Base-by-base conservation (phyloP, 2,329 filamentous ascomycete genomes). In the Cercospora sp. region DNA sequence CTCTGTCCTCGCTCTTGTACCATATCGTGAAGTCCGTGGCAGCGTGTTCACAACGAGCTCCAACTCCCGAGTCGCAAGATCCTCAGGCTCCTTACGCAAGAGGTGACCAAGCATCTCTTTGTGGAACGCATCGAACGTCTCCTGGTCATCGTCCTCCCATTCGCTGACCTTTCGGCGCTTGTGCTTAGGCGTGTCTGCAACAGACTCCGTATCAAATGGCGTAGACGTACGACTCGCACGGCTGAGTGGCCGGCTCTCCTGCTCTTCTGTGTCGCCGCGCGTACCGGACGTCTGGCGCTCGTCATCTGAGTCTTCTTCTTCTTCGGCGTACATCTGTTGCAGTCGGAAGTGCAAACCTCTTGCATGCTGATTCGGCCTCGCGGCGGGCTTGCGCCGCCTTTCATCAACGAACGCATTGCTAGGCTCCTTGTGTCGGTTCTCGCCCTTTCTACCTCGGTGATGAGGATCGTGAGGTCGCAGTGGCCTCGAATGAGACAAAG, bases 311-410 rank as follows among this genome's bases (percentile, higher is more conserved):
- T 97, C 86, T 43, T 90, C 91, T 60, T 92, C 90, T 71, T 91
- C 91, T 51, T 92, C 90, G 70, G 91, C 91, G 70, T 90, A 88
- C 76, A 91, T 87, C 71, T 90, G 87, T 71, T 91, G 87, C 70
- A 95, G 84, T 37, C 89, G 88, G 80, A 97, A 91, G 77, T 97
- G 93, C 18, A 98, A 85, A 6, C 92, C 91, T 63, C 93, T 88
- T 16, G 85, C 83, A 78, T 93, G 89, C 32, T 40, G 59, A 9
- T 89, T 86, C 69, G 88, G 89, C 77, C 77, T 85, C 77, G 70
- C 87, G 74, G 80, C 86, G 45, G 84, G 80, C 53, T 83, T 82
- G 71, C 85, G 87, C 65, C 86, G 84, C 66, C 88, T 78, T 86
- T 91, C 92, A 69, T 85, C 83, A 34, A 79, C 75, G 68, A 84